Evolutionary conservation across 306 rosid genomes (phyloP).

Genomic region (Pachyrhizus erosus): DNA sequence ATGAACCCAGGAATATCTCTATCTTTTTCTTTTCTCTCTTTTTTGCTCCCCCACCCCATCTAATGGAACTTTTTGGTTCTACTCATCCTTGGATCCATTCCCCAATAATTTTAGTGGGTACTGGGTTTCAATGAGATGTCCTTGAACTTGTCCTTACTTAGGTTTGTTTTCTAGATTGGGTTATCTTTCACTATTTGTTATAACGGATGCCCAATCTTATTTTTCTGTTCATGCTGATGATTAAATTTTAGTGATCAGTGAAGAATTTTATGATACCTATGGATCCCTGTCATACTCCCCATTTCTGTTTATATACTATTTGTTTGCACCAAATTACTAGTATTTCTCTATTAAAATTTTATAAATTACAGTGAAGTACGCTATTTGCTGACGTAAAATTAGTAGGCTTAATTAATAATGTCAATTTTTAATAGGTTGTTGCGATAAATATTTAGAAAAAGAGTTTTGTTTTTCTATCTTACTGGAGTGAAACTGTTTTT

Average conservation of each 20-base stretch:
- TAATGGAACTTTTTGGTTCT: constrained; percentile 26
- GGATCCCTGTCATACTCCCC: constrained; percentile 7
- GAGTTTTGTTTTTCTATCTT: no score
- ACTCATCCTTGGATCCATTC: constrained; percentile 48
- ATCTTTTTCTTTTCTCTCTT: no score
- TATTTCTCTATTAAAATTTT: no score
- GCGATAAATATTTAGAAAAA: no score
- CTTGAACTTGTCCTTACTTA: constrained; percentile 30
- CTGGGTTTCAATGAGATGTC: constrained; percentile 49
- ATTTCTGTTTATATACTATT: no score
- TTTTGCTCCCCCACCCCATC: background rate
- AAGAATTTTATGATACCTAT: background rate
- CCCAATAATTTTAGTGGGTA: background rate
- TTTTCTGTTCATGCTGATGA: constrained; percentile 19
- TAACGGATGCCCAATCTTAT: constrained; percentile 32
- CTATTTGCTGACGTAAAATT: no score
- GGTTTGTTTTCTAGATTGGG: constrained; percentile 8
- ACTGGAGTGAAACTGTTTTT: no score
- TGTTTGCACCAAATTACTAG: no score
- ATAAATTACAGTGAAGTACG: no score
- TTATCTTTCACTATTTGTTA: constrained; percentile 31
- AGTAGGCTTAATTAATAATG: no score
- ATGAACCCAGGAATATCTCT: background rate
- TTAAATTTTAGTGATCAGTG: constrained; percentile 53
- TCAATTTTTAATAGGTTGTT: no score